Evolutionary conservation across 208 protist species (phyloP), one percentile per base, ranked within the genome.

Genomic region (Acanthamoeba healyi): DNA sequence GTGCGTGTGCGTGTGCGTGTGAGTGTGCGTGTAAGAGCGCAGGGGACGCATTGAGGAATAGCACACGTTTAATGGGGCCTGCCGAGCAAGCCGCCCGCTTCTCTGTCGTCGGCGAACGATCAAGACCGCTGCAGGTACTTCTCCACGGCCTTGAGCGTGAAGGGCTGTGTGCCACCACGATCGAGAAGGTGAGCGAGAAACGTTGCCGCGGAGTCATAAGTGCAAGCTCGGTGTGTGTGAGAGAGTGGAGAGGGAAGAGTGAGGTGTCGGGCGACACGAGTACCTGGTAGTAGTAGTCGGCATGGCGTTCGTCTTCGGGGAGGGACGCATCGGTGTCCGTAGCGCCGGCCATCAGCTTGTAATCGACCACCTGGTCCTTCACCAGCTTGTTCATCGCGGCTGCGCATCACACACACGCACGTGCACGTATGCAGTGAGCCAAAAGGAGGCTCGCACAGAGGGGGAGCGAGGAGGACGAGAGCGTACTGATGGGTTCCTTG

Each of bases 251-350:
- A 67, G 61, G 61, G 1, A 29, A 38, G n/a, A 29, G 29, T 9
- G 26, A 70, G 61, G 24, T 32, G 22, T 32, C 19, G 15, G n/a
- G n/a, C 10, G 12, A 24, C 7, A n/a, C n/a, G n/a, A n/a, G n/a
- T 51, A 82, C 72, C 81, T 91, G 84, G 42, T 91, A 91, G 56
- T 72, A 91, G 84, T 91, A 91, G n/a, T 72, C 58, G 24, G 84
- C 84, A 34, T 91, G 84, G 19, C 84, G 84, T 15, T 91, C 84
- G 49, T 91, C 84, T 29, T 91, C 84, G 44, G 49, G 32, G 19
- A 72, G 38, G 9, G 84, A 63, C 0, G 56, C 10, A 0, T 26
- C 19, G 4, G 54, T 44, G 56, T 63, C 58, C 54, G 49, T 91
- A 22, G 84, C 84, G 0, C 84, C 84, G 1, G 49, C 44, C 58